These are phyloP conservation scores for Didymella arachidicola DNA, from an alignment of 2,329 filamentous ascomycete species.

Conservation along the genomic window DNA sequence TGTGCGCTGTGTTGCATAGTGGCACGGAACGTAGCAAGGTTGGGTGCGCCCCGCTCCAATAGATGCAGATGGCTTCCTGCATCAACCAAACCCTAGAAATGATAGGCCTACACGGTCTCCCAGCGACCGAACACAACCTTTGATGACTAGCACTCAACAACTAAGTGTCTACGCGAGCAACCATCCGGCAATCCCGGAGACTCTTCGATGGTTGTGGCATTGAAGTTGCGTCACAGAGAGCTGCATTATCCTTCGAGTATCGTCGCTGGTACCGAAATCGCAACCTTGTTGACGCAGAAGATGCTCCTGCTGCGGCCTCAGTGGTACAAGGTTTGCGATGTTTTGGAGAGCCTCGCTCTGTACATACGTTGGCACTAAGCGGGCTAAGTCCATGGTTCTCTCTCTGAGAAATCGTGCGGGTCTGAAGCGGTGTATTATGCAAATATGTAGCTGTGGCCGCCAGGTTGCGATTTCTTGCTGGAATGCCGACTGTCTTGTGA, in stretches of 20 bases:
- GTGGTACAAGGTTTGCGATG: slow-evolving; percentile 20
- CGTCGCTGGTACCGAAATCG: neutral
- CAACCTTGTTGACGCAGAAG: neutral
- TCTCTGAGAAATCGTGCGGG: neutral
- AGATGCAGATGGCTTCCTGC: neutral
- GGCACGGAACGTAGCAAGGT: neutral
- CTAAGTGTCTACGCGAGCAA: too few species aligned
- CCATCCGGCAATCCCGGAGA: neutral
- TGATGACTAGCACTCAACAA: neutral
- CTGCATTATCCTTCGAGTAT: neutral
- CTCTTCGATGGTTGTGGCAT: neutral
- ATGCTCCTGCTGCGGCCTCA: neutral
- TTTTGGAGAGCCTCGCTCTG: slow-evolving; percentile 38
- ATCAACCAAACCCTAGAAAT: neutral
- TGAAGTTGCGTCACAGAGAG: neutral
- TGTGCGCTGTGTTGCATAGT: neutral
- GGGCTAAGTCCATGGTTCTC: slow-evolving; percentile 26
- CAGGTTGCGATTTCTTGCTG: neutral
- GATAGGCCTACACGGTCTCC: neutral
- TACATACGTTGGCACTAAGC: slow-evolving; percentile 43
- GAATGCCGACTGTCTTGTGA: neutral
- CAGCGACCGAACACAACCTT: neutral
- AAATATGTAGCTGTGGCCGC: too few species aligned
- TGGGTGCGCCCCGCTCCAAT: slow-evolving; percentile 2
- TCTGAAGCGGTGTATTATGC: neutral